These are phyloP conservation scores for Lobosporangium transversale DNA, from an alignment of 192 early-diverging fungal species.

Conservation along the genomic window DNA sequence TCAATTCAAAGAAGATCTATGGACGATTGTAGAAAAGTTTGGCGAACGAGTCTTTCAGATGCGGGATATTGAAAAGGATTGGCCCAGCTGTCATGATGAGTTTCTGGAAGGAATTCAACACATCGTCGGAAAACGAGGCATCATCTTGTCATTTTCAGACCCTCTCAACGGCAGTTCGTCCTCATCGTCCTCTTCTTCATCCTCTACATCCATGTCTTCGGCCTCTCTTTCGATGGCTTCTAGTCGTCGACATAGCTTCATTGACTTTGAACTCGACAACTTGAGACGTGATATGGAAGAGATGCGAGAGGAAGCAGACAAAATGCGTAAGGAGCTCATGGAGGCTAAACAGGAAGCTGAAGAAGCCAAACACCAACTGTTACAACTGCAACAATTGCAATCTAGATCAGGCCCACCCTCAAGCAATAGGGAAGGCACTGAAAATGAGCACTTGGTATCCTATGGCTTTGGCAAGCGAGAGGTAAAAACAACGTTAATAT, in stretches of 20 bases:
- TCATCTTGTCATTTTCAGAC: conserved; percentile 29
- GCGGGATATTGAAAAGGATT: conserved; percentile 50
- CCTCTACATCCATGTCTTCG: too few species aligned
- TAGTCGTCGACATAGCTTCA: conserved; percentile 46
- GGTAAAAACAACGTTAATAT: conserved; percentile 18
- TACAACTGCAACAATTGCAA: conserved; percentile 22
- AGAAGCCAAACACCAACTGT: conserved; percentile 26
- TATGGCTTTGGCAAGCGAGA: conserved; percentile 43
- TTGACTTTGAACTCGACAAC: conserved; percentile 41
- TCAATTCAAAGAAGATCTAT: conserved; percentile 57
- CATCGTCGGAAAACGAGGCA: conserved; percentile 48
- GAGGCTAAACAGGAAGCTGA: conserved; percentile 19
- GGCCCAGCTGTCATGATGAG: conserved; percentile 46
- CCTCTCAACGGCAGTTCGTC: conserved; percentile 17
- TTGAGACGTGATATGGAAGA: conserved; percentile 38
- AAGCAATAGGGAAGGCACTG: conserved; percentile 18
- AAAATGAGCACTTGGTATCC: conserved; percentile 20
- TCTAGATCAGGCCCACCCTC: conserved; percentile 8
- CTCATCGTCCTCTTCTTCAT: conserved; percentile 20
- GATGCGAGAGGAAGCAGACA: conserved; percentile 28
- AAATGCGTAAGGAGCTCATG: conserved; percentile 16
- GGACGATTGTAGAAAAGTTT: conserved; percentile 62
- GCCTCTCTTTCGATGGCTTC: conserved; percentile 25
- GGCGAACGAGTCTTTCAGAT: conserved; percentile 49
- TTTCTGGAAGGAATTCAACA: conserved; percentile 51